Base-by-base conservation (phyloP, 768 basidiomycete genomes). In the Boletellus sp. region DNA sequence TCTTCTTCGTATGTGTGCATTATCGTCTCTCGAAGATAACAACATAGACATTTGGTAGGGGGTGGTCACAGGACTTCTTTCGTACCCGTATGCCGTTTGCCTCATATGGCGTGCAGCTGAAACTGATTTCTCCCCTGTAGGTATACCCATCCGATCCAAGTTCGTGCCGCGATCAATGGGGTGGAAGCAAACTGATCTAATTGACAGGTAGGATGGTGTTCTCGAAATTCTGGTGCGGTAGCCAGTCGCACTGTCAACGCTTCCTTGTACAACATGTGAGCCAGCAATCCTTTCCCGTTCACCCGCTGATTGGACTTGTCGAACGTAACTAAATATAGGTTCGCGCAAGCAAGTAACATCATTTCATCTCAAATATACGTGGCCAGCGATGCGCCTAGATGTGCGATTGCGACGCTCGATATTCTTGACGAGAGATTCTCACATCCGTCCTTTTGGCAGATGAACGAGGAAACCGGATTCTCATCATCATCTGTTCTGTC, bases 231-330 rank as follows among this genome's bases (percentile, higher is more conserved):
- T 0, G 81, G 80, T 26, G 78, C 74, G 2, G 81, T 83, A 11
- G 79, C 80, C 7, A 78, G 78, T 50, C 70, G 80, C 12, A 82
- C 80, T 0, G 79, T 82, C 42, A 80, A 79, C 45, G 80, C 78
- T 0, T 81, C 81, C 1, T 41, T 83, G 41, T 82, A 81, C 54
- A 82, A 81, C 58, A 81, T 81, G 79, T 71, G 20, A 31, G 45
- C 35, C 15, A 7, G 6, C 9, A 4, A 9, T 15, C n/a, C n/a
- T n/a, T n/a, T n/a, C n/a, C n/a, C n/a, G 4, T 15, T 20, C 24
- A 23, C 3, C 34, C 5, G 4, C 16, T 3, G 23, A 8, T 36
- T 10, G 12, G 23, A 24, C 22, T 13, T 17, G 15, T 24, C 20
- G 11, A 35, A 11, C 10, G 19, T 15, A n/a, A 45, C 22, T 16